Conservation (phyloP, 108 stramenopile species). For the Pseudonitzschia pungens region DNA sequence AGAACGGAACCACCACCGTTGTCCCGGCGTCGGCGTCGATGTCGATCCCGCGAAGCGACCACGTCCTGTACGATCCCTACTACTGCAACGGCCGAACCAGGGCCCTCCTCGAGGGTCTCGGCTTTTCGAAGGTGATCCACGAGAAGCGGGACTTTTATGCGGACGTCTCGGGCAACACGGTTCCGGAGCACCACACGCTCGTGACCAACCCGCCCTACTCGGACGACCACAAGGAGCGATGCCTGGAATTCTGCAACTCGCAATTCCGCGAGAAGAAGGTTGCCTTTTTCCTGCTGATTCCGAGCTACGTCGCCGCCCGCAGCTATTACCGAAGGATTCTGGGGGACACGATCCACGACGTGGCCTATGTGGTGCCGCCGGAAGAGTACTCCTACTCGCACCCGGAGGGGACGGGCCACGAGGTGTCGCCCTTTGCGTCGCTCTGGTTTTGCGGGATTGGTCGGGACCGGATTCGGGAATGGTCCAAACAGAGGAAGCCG, state of each 20-base stretch:
- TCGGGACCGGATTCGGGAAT: not conserved
- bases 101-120: constrained; percentile 39
- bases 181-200: constrained; percentile 72
- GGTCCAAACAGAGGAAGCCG: no score
- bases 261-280: constrained; percentile 29
- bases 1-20: no score
- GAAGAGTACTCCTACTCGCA: constrained; percentile 77
- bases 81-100: constrained; percentile 71
- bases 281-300: constrained; percentile 86
- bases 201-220: constrained; percentile 93
- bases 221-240: constrained; percentile 81
- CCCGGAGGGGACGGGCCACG: constrained; percentile 85
- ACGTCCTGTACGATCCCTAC: constrained; percentile 78
- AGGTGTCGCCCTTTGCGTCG: constrained; percentile 67
- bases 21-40: not conserved
- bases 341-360: constrained; percentile 33
- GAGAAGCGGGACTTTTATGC: constrained; percentile 83
- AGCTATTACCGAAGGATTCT: constrained; percentile 61
- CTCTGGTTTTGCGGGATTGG: constrained; percentile 71
- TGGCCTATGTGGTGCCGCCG: constrained; percentile 63
- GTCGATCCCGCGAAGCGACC: constrained; percentile 9
- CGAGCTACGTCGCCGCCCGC: constrained; percentile 80
- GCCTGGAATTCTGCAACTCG: constrained; percentile 64
- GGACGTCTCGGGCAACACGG: constrained; percentile 52
- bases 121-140: constrained; percentile 60